Evolutionary conservation across 768 basidiomycete genomes (phyloP).

Genomic region (Russula compacta): DNA sequence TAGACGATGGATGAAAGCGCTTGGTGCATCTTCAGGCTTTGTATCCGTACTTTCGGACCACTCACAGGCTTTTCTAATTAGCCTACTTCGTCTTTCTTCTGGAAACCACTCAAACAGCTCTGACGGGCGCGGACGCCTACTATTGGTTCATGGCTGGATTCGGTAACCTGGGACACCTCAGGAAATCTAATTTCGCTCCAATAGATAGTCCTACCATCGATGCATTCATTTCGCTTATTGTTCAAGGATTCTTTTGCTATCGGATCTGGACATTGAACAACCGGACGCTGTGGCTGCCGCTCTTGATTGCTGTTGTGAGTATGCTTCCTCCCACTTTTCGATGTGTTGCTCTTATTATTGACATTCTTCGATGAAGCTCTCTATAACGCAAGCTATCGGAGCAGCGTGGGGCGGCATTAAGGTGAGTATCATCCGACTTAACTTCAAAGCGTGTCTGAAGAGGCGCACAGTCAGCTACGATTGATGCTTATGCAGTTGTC

Average conservation of each 20-base stretch:
- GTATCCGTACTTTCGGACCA: neutral
- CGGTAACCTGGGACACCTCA: neutral
- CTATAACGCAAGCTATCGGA: neutral
- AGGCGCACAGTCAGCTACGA: neutral
- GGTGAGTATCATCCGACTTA: neutral
- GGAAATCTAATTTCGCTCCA: neutral
- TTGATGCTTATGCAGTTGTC: neutral
- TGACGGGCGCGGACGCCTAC: slow-evolving; percentile 6
- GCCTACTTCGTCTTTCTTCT: slow-evolving; percentile 4
- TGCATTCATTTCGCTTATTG: slow-evolving; percentile 1
- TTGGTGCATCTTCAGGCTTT: neutral
- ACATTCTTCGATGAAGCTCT: neutral
- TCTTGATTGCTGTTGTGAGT: neutral
- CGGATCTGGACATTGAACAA: slow-evolving; percentile 12
- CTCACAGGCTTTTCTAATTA: neutral
- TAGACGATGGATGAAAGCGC: neutral
- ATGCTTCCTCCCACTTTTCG: neutral
- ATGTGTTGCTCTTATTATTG: neutral
- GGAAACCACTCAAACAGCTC: slow-evolving; percentile 4
- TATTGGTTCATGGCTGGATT: slow-evolving; percentile 13
- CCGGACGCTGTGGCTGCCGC: neutral
- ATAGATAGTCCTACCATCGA: slow-evolving; percentile 3
- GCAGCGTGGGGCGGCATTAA: neutral
- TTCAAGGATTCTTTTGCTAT: slow-evolving; percentile 11
- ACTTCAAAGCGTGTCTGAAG: neutral